These are phyloP conservation scores for Talaromyces sp. DNA, from an alignment of 2,329 filamentous ascomycete genomes.

Conservation along the genomic window DNA sequence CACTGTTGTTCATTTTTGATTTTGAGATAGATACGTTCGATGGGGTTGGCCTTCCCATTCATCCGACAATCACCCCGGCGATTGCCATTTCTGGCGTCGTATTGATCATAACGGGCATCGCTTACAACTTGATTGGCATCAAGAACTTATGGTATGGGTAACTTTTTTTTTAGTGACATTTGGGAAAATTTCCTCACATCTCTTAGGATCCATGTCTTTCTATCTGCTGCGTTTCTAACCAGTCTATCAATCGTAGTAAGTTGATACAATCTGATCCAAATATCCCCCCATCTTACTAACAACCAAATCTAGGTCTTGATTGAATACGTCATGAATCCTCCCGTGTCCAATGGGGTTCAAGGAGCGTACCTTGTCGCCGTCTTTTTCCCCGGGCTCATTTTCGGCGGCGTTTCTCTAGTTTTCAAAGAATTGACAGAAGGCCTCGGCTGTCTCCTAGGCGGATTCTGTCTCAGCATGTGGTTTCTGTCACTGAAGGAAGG, in stretches of 20 bases:
- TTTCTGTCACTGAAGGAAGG: slow-evolving; percentile 72
- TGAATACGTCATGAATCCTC: slow-evolving; percentile 79
- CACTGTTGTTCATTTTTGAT: neutral
- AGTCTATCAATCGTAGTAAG: slow-evolving; percentile 65
- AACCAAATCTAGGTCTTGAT: slow-evolving; percentile 58
- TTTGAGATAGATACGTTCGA: slow-evolving; percentile 14
- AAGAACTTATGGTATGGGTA: slow-evolving; percentile 61
- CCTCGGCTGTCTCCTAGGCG: slow-evolving; percentile 80
- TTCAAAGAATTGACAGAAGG: slow-evolving; percentile 82
- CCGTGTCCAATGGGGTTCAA: slow-evolving; percentile 70
- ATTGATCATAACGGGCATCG: slow-evolving; percentile 66
- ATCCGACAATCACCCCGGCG: slow-evolving; percentile 72
- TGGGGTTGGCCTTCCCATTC: slow-evolving; percentile 57
- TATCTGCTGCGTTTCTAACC: slow-evolving; percentile 71
- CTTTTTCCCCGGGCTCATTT: slow-evolving; percentile 65
- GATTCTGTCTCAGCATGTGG: slow-evolving; percentile 89
- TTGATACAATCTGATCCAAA: slow-evolving; percentile 3
- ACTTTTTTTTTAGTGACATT: neutral
- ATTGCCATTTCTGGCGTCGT: slow-evolving; percentile 74
- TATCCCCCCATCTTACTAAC: neutral
- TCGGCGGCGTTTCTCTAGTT: slow-evolving; percentile 69
- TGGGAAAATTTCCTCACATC: neutral
- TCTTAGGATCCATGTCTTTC: slow-evolving; percentile 64
- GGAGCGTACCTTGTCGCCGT: slow-evolving; percentile 81
- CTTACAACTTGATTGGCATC: slow-evolving; percentile 73